phyloP scores from a whole-genome alignment of 2,329 filamentous ascomycete species.

The Tolypocladium ovalisporum region DNA sequence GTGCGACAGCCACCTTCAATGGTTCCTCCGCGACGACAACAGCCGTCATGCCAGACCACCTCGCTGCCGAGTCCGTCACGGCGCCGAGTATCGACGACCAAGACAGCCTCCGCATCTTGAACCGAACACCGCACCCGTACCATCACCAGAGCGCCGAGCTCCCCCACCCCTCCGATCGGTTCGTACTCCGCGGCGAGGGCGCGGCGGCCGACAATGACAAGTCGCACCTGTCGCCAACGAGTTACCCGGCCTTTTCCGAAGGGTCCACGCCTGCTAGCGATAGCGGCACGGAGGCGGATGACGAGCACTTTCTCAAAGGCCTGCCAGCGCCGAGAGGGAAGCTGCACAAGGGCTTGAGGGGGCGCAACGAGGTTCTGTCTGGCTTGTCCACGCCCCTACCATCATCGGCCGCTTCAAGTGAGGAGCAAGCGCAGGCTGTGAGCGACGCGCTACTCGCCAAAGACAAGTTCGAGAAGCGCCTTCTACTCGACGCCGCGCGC shows the following conservation, averaged over 20 bases:
- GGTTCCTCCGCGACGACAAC: neutral
- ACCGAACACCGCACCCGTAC: constrained; percentile 59
- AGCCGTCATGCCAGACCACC: constrained; percentile 36
- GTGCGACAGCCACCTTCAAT: constrained; percentile 2
- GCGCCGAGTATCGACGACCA: constrained; percentile 23
- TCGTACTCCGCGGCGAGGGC: constrained; percentile 12
- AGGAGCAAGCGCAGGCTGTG: constrained; percentile 19
- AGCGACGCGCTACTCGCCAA: constrained; percentile 9
- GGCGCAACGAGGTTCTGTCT: constrained; percentile 42
- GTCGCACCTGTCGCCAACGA: constrained; percentile 12
- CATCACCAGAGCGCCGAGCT: constrained; percentile 48
- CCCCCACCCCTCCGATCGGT: constrained; percentile 35
- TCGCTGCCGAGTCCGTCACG: constrained; percentile 22
- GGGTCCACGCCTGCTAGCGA: constrained; percentile 61
- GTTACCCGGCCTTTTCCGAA: constrained; percentile 26
- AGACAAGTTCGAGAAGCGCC: constrained; percentile 7
- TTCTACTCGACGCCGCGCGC: constrained; percentile 18
- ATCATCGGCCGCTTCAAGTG: constrained; percentile 35
- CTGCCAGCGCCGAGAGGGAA: constrained; percentile 67
- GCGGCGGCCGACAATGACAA: constrained; percentile 6
- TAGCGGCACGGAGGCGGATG: constrained; percentile 89
- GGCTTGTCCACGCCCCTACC: constrained; percentile 43
- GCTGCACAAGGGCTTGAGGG: constrained; percentile 68
- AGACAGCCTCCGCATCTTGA: constrained; percentile 34
- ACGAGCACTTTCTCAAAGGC: constrained; percentile 80